Conservation (phyloP, 2,329 filamentous ascomycete species). For the Claviceps sorghi region DNA sequence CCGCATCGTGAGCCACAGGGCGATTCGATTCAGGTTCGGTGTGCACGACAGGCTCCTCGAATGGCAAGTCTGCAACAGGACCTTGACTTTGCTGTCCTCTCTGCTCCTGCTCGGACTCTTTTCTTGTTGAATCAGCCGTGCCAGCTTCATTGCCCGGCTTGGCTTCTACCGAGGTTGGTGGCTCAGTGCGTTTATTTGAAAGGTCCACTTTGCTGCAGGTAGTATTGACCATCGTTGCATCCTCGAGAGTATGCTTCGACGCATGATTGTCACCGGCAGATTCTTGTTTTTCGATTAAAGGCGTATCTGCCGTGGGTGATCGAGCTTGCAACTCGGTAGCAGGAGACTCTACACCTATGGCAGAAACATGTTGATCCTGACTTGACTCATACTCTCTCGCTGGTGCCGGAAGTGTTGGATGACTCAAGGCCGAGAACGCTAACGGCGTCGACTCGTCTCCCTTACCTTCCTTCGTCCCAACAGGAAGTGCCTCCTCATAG, state of each 20-base stretch:
- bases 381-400: not conserved
- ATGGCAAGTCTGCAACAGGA: conserved; percentile 2
- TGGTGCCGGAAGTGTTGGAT: not conserved
- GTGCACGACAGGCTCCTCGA: not conserved
- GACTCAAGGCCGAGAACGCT: not conserved
- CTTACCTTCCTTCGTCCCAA: conserved; percentile 22
- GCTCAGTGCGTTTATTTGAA: not conserved
- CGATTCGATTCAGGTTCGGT: not conserved
- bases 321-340: not conserved
- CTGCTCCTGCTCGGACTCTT: conserved; percentile 17
- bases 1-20: not conserved
- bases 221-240: not conserved
- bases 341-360: not conserved
- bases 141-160: conserved; percentile 1
- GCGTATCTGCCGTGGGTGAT: not conserved
- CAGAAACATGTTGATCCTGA: not conserved
- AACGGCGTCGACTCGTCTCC: conserved; percentile 14
- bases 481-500: conserved; percentile 9
- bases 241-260: conserved; percentile 7
- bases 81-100: conserved; percentile 13
- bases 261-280: not conserved
- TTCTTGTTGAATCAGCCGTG: conserved; percentile 4
- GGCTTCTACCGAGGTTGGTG: conserved; percentile 14
- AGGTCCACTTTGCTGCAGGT: not conserved
- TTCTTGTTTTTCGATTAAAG: not conserved